A percentile compares a stretch with the other conserved stretches of the same genome.
Conservation (phyloP, 805 yeast genomes). For the Saturnispora ahearnii region DNA sequence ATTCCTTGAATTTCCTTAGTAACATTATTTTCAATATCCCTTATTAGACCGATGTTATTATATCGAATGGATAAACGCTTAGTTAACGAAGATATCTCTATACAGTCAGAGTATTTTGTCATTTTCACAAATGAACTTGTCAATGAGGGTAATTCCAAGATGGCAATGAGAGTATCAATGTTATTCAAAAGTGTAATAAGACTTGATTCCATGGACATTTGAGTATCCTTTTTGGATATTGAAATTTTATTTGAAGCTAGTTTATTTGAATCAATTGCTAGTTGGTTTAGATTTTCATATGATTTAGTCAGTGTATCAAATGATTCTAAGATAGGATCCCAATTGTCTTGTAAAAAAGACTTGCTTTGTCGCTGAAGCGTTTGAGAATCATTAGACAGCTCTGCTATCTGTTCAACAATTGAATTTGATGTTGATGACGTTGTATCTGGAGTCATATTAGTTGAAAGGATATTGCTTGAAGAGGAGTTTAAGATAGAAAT, state of each 20-base stretch:
- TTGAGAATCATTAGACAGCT: conserved; percentile 32
- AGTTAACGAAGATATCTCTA: conserved; percentile 71
- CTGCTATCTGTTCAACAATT: conserved; percentile 64
- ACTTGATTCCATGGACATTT: neutral
- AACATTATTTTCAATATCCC: conserved; percentile 41
- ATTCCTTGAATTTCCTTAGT: conserved; percentile 46
- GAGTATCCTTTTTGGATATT: neutral
- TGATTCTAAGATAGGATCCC: conserved; percentile 38
- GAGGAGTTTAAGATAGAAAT: neutral
- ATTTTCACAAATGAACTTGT: conserved; percentile 75
- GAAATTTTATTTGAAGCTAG: conserved; percentile 1
- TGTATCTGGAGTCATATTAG: neutral
- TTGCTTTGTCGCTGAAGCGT: conserved; percentile 4
- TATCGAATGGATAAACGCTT: conserved; percentile 62
- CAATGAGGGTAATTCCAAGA: conserved; percentile 76
- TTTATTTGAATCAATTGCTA: neutral
- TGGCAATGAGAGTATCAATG: conserved; percentile 64
- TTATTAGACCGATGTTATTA: conserved; percentile 48
- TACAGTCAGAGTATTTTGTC: conserved; percentile 83
- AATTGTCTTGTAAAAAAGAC: conserved; percentile 7
- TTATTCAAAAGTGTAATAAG: conserved; percentile 41
- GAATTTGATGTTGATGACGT: conserved; percentile 22
- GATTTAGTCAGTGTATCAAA: conserved; percentile 3
- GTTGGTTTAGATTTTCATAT: neutral
- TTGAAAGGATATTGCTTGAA: neutral